Conservation (phyloP, 768 basidiomycete species). For the Tephrocybe sp. region DNA sequence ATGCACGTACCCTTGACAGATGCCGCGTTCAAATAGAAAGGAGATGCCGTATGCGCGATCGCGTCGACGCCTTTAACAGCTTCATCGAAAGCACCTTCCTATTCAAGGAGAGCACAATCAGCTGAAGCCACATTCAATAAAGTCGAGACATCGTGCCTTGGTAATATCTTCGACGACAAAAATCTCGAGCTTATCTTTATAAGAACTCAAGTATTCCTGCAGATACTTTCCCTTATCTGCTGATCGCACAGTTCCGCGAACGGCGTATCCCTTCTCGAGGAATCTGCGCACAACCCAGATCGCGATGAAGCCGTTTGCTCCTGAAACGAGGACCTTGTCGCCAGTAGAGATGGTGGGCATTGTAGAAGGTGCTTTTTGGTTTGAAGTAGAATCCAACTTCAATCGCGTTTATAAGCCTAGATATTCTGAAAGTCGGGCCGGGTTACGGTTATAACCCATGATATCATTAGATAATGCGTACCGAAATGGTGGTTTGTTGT, state of each 20-base stretch:
- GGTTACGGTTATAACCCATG: no score
- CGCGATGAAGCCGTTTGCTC: slow-evolving; percentile 28
- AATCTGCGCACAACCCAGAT: slow-evolving; percentile 27
- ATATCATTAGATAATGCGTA: no score
- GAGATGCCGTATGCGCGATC: slow-evolving; percentile 61
- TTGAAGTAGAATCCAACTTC: not conserved
- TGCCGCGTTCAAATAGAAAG: slow-evolving; percentile 41
- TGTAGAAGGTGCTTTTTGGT: not conserved
- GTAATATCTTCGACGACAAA: slow-evolving; percentile 24
- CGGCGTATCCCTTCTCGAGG: slow-evolving; percentile 25
- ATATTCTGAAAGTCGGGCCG: no score
- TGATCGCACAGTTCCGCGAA: slow-evolving; percentile 26
- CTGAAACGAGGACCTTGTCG: slow-evolving; percentile 26
- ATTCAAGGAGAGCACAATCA: not conserved
- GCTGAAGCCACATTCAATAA: not conserved
- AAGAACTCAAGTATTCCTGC: slow-evolving; percentile 17
- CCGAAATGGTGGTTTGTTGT: no score
- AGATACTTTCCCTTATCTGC: slow-evolving; percentile 21
- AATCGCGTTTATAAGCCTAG: not conserved
- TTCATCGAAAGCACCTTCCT: slow-evolving; percentile 66
- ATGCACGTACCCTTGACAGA: slow-evolving; percentile 27
- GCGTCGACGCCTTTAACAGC: slow-evolving; percentile 67
- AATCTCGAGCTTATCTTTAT: slow-evolving; percentile 25
- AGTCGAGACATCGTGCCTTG: slow-evolving; percentile 10
- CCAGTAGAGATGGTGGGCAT: slow-evolving; percentile 21